Percentiles rank a stretch among this genome's conserved stretches.
phyloP scores from a whole-genome alignment of 139 green algal genomes.

The Chlorella sp. region DNA sequence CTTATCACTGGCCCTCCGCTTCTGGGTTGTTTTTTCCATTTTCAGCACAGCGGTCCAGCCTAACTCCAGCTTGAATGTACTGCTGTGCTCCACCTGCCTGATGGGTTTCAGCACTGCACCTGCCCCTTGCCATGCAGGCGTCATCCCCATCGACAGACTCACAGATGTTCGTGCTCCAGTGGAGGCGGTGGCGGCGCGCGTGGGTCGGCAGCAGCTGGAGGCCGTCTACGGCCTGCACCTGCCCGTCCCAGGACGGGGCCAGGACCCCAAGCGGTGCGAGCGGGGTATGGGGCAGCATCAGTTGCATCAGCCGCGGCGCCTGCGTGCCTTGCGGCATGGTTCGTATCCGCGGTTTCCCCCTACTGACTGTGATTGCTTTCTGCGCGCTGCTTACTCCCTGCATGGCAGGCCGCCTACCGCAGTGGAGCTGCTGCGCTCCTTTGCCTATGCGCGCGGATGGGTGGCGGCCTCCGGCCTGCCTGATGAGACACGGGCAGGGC shows the following conservation, averaged over 20 bases:
- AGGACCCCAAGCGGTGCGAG: constrained; percentile 51
- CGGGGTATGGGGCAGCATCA: too few species aligned
- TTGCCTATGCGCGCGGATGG: constrained; percentile 78
- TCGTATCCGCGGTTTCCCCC: too few species aligned
- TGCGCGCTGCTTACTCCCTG: too few species aligned
- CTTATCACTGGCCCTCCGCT: too few species aligned
- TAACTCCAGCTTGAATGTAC: too few species aligned
- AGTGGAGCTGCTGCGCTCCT: constrained; percentile 68
- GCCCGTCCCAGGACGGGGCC: constrained; percentile 49
- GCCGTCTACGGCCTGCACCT: constrained; percentile 82
- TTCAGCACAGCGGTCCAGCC: too few species aligned
- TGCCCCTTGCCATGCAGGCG: constrained; percentile 64
- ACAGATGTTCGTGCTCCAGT: constrained; percentile 89
- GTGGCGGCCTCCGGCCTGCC: constrained; percentile 79
- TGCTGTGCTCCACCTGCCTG: too few species aligned
- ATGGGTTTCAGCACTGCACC: not conserved
- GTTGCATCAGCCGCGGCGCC: too few species aligned
- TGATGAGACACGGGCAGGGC: constrained; percentile 85
- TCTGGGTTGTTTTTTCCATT: too few species aligned
- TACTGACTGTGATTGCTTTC: too few species aligned
- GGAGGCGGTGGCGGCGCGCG: constrained; percentile 69
- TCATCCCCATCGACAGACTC: constrained; percentile 97
- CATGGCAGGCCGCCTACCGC: constrained; percentile 15
- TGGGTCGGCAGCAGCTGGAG: constrained; percentile 73
- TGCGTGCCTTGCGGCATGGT: too few species aligned